Evolutionary conservation across 306 rosid species (phyloP), one percentile per base, ranked within the genome.

Genomic region (Canavalia gladiata): DNA sequence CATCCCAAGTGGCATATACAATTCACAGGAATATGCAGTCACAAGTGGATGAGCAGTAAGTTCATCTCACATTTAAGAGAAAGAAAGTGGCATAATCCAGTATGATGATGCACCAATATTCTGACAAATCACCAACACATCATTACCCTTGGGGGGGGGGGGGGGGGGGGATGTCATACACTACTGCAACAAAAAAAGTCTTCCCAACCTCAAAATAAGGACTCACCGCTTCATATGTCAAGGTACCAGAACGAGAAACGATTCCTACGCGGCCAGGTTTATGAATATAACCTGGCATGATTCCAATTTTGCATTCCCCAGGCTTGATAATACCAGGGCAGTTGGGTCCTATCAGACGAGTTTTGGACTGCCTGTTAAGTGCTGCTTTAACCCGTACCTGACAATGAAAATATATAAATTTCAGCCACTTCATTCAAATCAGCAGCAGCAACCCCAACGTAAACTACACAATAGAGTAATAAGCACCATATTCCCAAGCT

Each of bases 241-340:
- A 90, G 87, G 99, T 96, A 55, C 99, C 99, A 78, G 99, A 96
- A 66, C 99, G 98, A 67, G 99, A 96, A 74, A 96, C 98, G 86
- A 96, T 96, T 89, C 98, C 99, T 5, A 96, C 46, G 66, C 99
- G 94, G 1, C 99, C 99, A 83, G 99, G 98, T 74, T 96, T 96
- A 63, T 96, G 99, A 76, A 96, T 96, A 83, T 96, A 96, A 8
- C 99, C 99, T 0, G 99, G 99, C 99, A 96, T 96, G 85, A 96
- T 96, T 86, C 99, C 99, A 8, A 96, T 96, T 96, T 96, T 96
- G 81, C 99, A 96, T 84, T 96, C 97, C 74, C 99, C 99, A 4
- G 99, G 99, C 94, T 96, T 96, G 90, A 96, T 96, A 78, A 96
- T 90, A 72, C 99, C 99, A 77, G 99, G 99, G 87, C 99, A 96